Evolutionary conservation across 2,329 filamentous ascomycete genomes (phyloP).

Genomic region (Claviceps sp.): DNA sequence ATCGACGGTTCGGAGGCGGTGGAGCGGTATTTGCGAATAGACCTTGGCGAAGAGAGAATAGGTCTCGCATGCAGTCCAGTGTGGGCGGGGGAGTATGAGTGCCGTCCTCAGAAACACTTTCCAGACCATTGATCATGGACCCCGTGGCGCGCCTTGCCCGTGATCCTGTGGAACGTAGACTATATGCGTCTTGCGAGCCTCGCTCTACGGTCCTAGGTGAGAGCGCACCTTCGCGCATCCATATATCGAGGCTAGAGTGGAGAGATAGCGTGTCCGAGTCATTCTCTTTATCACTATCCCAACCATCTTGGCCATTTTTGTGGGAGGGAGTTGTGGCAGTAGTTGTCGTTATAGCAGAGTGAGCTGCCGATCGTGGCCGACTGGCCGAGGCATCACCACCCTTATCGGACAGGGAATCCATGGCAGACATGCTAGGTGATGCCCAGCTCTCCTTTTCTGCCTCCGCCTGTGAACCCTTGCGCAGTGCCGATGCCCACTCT

Average conservation of each 20-base stretch:
- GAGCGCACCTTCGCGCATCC: conserved; percentile 41
- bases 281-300: conserved; percentile 30
- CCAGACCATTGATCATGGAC: conserved; percentile 29
- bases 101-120: conserved; percentile 10
- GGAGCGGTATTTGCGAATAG: conserved; percentile 27
- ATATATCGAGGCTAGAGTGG: conserved; percentile 41
- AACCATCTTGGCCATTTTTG: conserved; percentile 23
- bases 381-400: conserved; percentile 14
- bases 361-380: conserved; percentile 34
- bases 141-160: conserved; percentile 31
- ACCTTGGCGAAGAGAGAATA: conserved; percentile 28
- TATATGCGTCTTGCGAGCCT: conserved; percentile 39
- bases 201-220: conserved; percentile 17
- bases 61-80: conserved; percentile 31
- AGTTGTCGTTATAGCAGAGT: conserved; percentile 15
- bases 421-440: background rate
- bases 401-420: conserved; percentile 9
- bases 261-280: conserved; percentile 23
- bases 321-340: conserved; percentile 21
- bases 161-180: conserved; percentile 30
- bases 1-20: conserved; percentile 36
- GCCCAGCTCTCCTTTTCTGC: conserved; percentile 4
- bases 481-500: conserved; percentile 5
- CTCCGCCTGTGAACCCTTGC: background rate
- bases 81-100: conserved; percentile 12